These are phyloP conservation scores for Ascochyta viciae-villosae DNA, from an alignment of 2,329 filamentous ascomycete species.

Conservation along the genomic window DNA sequence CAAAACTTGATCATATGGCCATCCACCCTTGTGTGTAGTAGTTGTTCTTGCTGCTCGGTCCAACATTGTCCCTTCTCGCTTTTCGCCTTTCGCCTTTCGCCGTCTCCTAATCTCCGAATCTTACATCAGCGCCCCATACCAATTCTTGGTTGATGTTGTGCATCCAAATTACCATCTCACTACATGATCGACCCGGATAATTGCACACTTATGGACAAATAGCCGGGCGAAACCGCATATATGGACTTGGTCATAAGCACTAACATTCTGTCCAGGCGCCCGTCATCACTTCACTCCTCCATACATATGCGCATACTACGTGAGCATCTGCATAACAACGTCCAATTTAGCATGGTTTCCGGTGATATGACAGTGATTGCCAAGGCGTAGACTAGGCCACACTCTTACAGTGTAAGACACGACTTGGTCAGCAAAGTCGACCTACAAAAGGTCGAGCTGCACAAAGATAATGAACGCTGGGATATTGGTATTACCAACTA, in stretches of 20 bases:
- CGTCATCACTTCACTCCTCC: neutral
- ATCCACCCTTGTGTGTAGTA: neutral
- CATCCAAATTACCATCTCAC: neutral
- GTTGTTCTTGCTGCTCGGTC: neutral
- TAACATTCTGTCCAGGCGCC: constrained; percentile 3
- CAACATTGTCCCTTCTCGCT: neutral
- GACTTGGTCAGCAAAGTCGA: neutral
- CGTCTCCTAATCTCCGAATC: neutral
- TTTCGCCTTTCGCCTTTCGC: neutral
- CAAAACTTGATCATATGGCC: neutral
- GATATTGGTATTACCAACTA: too few species aligned
- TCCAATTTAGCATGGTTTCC: neutral
- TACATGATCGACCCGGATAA: too few species aligned
- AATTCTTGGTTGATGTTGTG: neutral
- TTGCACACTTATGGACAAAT: neutral
- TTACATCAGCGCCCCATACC: constrained; percentile 6
- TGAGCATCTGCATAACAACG: neutral
- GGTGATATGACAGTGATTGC: neutral
- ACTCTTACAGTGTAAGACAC: neutral
- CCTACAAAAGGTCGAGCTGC: constrained; percentile 1
- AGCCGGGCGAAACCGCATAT: neutral
- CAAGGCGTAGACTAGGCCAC: neutral
- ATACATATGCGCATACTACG: neutral
- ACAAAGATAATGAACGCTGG: neutral
- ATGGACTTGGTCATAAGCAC: constrained; percentile 3